Base-by-base conservation (phyloP, 257 asterid genomes). In the Ligustrum vulgare region DNA sequence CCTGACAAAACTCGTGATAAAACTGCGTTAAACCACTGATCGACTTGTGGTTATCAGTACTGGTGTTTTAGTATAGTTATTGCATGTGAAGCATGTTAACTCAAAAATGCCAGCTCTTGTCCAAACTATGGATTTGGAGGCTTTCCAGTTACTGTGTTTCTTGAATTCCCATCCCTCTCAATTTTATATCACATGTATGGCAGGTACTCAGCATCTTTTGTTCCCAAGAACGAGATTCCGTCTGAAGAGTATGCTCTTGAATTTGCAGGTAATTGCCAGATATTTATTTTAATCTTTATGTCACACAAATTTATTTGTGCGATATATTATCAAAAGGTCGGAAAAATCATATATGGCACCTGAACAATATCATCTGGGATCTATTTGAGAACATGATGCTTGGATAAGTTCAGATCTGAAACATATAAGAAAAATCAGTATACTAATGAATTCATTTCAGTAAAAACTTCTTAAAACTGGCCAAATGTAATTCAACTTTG, bases 141-240 rank as follows among this genome's bases (percentile, higher is more conserved):
- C 18, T 71, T 32, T 28, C 70, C 35, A 15, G 12, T 33, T 6
- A 54, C 15, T 54, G 15, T 25, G 32, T 76, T 72, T 5, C 67
- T 11, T 32, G 56, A 60, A 32, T 39, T 41, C 35, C 15, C 20
- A 18, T 43, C 63, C 9, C 69, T 66, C 56, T 20, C 13, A 11
- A 54, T 37, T 56, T 78, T 16, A 51, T 34, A 68, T 41, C 75
- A 69, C 71, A 11, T 76, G 31, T 2, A 41, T 79, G 77, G 49
- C 96, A 94, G 99, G 81, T 94, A 94, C 73, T 92, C 99, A 33
- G 94, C 89, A 43, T 84, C 85, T 69, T 25, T 92, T 56, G 97
- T 94, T 77, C 83, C 92, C 31, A 86, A 80, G 78, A 78, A 89
- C 18, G 91, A 91, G 87, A 78, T 94, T 75, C 91, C 97, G 22